These are phyloP conservation scores for Neonectria hederae DNA, from an alignment of 2,329 filamentous ascomycete genomes.

Conservation along the genomic window DNA sequence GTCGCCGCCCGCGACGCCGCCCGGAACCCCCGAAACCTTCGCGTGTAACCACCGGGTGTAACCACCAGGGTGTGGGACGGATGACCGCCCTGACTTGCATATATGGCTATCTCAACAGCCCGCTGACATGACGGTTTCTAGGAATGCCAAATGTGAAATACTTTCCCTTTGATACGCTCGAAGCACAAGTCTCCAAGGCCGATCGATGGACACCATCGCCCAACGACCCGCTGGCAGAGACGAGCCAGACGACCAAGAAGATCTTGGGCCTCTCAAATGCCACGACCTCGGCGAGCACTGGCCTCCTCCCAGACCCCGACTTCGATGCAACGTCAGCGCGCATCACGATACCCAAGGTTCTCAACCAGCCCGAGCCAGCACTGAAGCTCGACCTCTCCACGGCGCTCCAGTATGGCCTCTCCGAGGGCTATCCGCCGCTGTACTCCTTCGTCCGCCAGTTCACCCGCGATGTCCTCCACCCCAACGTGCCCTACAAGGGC, in stretches of 20 bases:
- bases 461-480: conserved; percentile 78
- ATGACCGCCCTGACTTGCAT: not conserved
- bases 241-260: conserved; percentile 4
- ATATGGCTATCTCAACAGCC: not conserved
- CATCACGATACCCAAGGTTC: conserved; percentile 77
- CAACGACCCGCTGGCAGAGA: conserved; percentile 60
- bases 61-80: not conserved
- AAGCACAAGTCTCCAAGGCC: conserved; percentile 80
- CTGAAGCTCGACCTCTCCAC: conserved; percentile 83
- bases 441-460: conserved; percentile 83
- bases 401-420: conserved; percentile 87
- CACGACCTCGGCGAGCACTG: conserved; percentile 14
- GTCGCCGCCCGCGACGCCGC: not conserved
- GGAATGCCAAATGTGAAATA: conserved; percentile 82
- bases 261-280: not conserved
- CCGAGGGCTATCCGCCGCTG: conserved; percentile 82
- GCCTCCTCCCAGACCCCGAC: conserved; percentile 30
- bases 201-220: conserved; percentile 78
- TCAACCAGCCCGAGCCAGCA: conserved; percentile 63
- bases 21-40: conserved; percentile 2
- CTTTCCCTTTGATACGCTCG: conserved; percentile 92
- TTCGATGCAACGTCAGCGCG: conserved; percentile 57
- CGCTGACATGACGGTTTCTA: conserved; percentile 47
- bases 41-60: conserved; percentile 3
- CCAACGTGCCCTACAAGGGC: conserved; percentile 78